Percentiles rank a stretch among this genome's conserved stretches.
Conservation (phyloP, 176 grass and related monocot species). For the Carex parvula region DNA sequence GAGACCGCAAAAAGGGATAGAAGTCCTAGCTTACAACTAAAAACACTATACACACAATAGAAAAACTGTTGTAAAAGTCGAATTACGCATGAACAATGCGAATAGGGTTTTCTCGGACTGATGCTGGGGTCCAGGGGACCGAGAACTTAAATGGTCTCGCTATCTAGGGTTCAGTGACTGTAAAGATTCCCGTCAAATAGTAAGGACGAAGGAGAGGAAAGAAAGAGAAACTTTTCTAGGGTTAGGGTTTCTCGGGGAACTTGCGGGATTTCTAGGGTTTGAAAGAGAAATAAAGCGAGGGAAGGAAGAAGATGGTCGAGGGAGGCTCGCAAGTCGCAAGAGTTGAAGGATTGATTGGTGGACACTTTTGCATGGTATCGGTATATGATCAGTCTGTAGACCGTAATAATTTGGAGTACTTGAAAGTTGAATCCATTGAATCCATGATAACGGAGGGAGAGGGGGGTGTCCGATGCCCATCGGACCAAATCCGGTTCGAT, state of each 20-base stretch:
- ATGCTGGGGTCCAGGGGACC: background rate
- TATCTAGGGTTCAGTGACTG: slow-evolving; percentile 3
- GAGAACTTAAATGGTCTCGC: background rate
- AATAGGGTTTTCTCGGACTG: background rate
- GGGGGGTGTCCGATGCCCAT: no score
- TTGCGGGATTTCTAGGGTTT: slow-evolving; percentile 57
- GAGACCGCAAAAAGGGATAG: background rate
- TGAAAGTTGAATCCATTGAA: no score
- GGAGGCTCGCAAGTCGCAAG: background rate
- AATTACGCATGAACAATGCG: background rate
- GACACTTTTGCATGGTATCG: background rate
- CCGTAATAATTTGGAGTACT: background rate
- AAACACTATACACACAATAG: slow-evolving; percentile 1
- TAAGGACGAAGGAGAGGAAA: background rate
- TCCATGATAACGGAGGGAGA: no score
- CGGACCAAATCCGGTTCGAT: no score
- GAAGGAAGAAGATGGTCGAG: slow-evolving; percentile 36
- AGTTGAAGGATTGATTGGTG: slow-evolving; percentile 26
- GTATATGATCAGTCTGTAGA: background rate
- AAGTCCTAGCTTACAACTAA: background rate
- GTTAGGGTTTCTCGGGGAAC: slow-evolving; percentile 38
- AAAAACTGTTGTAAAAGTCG: background rate
- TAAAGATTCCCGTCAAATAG: background rate
- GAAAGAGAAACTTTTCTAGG: background rate
- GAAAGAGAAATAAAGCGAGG: slow-evolving; percentile 43